These are phyloP conservation scores for Yarrowia sp. DNA, from an alignment of 805 yeast genomes.

Conservation along the genomic window DNA sequence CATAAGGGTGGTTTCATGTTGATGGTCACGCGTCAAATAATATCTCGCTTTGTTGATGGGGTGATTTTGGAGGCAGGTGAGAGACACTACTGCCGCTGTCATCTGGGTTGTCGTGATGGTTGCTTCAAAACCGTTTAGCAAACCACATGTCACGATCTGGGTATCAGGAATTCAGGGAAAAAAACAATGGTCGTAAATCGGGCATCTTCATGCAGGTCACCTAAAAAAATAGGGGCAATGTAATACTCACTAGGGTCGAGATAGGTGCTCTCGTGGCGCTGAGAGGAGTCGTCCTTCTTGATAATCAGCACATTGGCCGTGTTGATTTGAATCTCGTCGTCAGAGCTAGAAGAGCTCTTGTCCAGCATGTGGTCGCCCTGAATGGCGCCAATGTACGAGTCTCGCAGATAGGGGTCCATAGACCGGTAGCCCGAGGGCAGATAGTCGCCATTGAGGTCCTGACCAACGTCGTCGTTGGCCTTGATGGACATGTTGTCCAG, in stretches of 20 bases:
- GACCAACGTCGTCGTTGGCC: conserved; percentile 22
- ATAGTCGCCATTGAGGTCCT: not conserved
- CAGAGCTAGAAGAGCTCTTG: not conserved
- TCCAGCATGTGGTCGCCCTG: conserved; percentile 17
- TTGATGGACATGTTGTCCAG: conserved; percentile 8
- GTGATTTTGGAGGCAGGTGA: not conserved
- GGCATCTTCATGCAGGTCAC: not conserved
- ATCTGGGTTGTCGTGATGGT: too few species aligned
- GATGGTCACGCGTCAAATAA: not conserved
- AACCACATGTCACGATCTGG: too few species aligned
- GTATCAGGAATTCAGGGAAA: not conserved
- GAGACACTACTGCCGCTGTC: too few species aligned
- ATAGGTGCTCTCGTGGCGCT: not conserved
- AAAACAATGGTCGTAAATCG: not conserved
- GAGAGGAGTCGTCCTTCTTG: not conserved
- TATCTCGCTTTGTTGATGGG: not conserved
- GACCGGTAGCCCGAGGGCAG: conserved; percentile 17
- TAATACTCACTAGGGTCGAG: conserved; percentile 15
- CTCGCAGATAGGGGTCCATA: conserved; percentile 14
- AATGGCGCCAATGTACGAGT: conserved; percentile 11
- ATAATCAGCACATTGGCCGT: conserved; percentile 4
- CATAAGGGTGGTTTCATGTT: conserved; percentile 10
- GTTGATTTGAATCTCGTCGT: not conserved
- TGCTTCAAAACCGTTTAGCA: too few species aligned
- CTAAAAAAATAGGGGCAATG: not conserved